Conservation (phyloP, 805 yeast species). For the Alloascoidea africana region DNA sequence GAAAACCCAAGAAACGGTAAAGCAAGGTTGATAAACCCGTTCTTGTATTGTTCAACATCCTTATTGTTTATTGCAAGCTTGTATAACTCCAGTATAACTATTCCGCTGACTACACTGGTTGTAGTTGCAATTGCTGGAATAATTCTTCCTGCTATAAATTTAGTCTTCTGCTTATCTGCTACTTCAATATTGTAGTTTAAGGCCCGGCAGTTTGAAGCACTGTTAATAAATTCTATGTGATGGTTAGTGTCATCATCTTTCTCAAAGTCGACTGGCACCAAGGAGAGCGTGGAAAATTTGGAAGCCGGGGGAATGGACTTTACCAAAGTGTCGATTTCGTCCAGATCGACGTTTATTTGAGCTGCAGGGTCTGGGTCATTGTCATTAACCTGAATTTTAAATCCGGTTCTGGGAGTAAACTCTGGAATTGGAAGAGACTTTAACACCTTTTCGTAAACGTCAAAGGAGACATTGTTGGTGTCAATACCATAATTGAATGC, state of each 20-base stretch:
- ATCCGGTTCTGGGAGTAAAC: constrained; percentile 60
- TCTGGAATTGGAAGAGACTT: constrained; percentile 34
- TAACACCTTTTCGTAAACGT: constrained; percentile 38
- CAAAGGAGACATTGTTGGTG: constrained; percentile 33
- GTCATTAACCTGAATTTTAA: constrained; percentile 74
- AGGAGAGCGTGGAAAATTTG: constrained; percentile 72
- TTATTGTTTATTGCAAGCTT: constrained; percentile 64
- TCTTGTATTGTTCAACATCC: constrained; percentile 74
- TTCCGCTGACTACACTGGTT: constrained; percentile 90
- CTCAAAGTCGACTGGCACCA: constrained; percentile 87
- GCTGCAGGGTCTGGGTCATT: constrained; percentile 67
- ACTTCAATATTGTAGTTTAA: constrained; percentile 76
- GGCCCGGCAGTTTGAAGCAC: constrained; percentile 95
- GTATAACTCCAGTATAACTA: constrained; percentile 81
- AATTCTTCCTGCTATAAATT: constrained; percentile 95
- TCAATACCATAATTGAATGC: constrained; percentile 85
- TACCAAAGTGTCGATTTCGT: constrained; percentile 53
- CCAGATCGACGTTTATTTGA: constrained; percentile 33
- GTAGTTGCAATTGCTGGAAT: constrained; percentile 99
- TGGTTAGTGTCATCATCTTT: constrained; percentile 96
- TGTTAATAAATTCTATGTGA: constrained; percentile 90
- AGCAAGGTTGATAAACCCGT: constrained; percentile 85
- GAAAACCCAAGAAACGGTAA: constrained; percentile 94
- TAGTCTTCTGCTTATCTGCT: constrained; percentile 82
- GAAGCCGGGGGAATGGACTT: constrained; percentile 80